phyloP scores from a whole-genome alignment of 2,329 filamentous ascomycete species.

The Tolypocladium tropicale region DNA sequence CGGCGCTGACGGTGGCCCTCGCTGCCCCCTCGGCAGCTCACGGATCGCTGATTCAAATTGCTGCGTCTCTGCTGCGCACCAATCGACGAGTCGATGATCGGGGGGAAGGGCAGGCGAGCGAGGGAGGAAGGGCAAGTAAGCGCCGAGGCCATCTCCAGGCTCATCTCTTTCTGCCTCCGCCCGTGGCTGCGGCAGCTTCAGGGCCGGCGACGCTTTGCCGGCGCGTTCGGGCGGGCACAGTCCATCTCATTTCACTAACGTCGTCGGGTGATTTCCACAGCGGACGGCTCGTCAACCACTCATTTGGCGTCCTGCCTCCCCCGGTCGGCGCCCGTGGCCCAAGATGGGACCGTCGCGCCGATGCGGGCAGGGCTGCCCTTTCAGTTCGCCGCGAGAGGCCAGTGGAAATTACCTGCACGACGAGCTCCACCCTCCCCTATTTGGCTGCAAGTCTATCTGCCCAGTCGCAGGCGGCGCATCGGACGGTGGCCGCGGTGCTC shows the following conservation, averaged over 20 bases:
- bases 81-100: background rate
- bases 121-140: background rate
- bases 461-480: slow-evolving; percentile 4
- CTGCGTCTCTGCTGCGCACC: background rate
- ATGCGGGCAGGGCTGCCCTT: background rate
- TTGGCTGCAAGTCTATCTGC: background rate
- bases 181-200: background rate
- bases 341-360: background rate
- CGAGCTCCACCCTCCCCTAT: slow-evolving; percentile 10
- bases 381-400: background rate
- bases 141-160: background rate
- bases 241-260: background rate
- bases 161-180: background rate
- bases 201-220: background rate
- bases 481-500: slow-evolving; percentile 15
- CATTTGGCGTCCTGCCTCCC: background rate
- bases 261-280: background rate
- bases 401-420: slow-evolving; percentile 10
- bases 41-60: slow-evolving; percentile 1
- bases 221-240: background rate
- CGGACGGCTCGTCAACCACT: background rate
- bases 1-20: background rate
- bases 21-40: too few species aligned
- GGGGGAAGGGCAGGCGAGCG: background rate
- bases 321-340: background rate